Conservation (phyloP, 169 alveolate genomes). For the Cryptosporidium canis region DNA sequence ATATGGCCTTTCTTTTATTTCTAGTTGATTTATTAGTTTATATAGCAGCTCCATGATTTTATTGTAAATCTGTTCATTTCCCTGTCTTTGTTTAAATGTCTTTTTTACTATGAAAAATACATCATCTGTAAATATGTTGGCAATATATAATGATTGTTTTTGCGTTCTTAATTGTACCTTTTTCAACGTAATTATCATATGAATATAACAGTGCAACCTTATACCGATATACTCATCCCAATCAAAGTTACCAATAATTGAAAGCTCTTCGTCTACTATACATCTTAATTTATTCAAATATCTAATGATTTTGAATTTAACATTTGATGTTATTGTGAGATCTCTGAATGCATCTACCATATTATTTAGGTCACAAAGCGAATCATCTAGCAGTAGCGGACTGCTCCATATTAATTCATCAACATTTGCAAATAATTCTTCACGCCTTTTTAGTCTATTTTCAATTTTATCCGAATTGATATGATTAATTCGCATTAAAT, state of each 20-base stretch:
- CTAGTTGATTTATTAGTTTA: neutral
- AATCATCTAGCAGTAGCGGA: constrained; percentile 21
- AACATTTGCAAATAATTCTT: constrained; percentile 7
- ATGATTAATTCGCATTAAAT: neutral
- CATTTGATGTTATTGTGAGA: constrained; percentile 26
- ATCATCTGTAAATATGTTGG: neutral
- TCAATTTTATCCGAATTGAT: neutral
- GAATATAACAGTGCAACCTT: constrained; percentile 11
- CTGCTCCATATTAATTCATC: constrained; percentile 20
- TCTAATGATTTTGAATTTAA: neutral
- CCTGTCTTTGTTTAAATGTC: neutral
- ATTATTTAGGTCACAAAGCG: neutral
- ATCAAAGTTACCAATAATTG: neutral
- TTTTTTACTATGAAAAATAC: neutral
- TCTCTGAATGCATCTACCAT: neutral
- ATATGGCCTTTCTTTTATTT: neutral
- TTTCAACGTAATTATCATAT: neutral
- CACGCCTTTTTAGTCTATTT: neutral
- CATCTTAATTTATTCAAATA: constrained; percentile 28
- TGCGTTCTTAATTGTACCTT: neutral
- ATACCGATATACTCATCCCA: constrained; percentile 45
- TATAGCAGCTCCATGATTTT: neutral
- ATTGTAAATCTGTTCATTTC: neutral
- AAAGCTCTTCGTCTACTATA: constrained; percentile 27
- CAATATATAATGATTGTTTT: neutral